Evolutionary conservation across 495 filamentous ascomycete species (phyloP), one percentile per base, ranked within the genome.

Genomic region (Aspergillus mulundensis): DNA sequence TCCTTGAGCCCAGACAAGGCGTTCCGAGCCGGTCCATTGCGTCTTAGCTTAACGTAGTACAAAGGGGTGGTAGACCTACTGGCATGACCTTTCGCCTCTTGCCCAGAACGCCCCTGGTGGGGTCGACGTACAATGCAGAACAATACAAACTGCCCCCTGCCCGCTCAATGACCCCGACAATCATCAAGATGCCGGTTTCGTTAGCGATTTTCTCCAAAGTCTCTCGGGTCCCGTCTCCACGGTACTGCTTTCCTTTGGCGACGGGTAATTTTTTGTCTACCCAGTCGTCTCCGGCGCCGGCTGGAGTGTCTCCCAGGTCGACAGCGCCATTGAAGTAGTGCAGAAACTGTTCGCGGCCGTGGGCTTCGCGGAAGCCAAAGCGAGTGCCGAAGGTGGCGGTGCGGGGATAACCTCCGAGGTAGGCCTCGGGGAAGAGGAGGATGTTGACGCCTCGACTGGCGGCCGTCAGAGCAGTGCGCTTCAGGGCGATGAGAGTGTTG

Each of bases 31-130:
- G 15, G 92, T 96, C 85, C 85, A 52, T 5, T 30, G 15, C 25
- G 16, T 7, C n/a, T 60, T 19, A 51, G 48, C 10, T 15, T 16
- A 23, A 38, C 8, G 30, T 45, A 34, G 18, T 28, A 55, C n/a
- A 21, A 40, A 6, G 8, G 12, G 4, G n/a, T 48, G 48, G 25
- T 28, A 28, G 25, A 76, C 76, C 61, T 44, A 83, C 82, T 16
- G 93, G 93, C 90, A 96, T 95, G 14, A 97, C 89, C 75, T 97
- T 97, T 58, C 93, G 77, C 58, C 93, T 82, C 77, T 97, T 97
- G 30, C 92, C 93, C 24, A 95, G 61, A 0, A 85, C 66, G 0
- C 91, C 91, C 28, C 76, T 54, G 6, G 63, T 61, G 0, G 93
- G 91, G 69, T 90, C 90, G 0, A 97, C 87, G 66, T 91, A 96